Conservation (phyloP, 176 grass and related monocot species). For the Raddia distichophylla region DNA sequence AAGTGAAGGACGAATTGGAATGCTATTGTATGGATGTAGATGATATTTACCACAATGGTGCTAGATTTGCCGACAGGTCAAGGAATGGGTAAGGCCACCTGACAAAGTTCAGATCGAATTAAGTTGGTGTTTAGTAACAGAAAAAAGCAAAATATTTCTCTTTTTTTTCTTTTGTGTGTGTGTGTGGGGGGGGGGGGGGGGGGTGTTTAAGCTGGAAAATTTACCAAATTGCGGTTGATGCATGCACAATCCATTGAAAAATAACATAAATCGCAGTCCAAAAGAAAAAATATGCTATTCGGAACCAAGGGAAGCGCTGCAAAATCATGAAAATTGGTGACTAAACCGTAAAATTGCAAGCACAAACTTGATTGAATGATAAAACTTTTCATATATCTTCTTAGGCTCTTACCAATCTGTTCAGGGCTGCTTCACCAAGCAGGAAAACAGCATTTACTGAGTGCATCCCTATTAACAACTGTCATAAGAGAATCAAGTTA, state of each 20-base stretch:
- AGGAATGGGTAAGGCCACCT: conserved; percentile 99
- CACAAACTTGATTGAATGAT: not conserved
- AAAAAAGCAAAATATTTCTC: not conserved
- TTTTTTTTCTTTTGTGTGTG: no score
- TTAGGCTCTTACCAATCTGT: conserved; percentile 67
- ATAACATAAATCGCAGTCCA: conserved; percentile 73
- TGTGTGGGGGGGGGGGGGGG: no score
- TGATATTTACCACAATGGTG: conserved; percentile 73
- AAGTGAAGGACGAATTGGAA: not conserved
- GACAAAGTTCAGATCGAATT: not conserved
- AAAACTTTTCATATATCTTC: not conserved
- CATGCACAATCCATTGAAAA: conserved; percentile 89
- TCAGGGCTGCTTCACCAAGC: conserved; percentile 80
- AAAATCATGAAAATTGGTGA: conserved; percentile 10
- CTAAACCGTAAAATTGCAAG: not conserved
- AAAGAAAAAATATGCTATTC: conserved; percentile 82
- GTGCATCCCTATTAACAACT: conserved; percentile 93
- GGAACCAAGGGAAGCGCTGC: conserved; percentile 89
- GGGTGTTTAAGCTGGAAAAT: not conserved
- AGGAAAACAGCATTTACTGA: conserved; percentile 88
- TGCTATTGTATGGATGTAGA: not conserved
- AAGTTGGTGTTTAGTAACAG: not conserved
- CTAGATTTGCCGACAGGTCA: conserved; percentile 56
- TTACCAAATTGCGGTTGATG: conserved; percentile 64
- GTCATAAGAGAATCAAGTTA: not conserved